Evolutionary conservation across 108 stramenopile genomes (phyloP), one percentile per base, ranked within the genome.

Genomic region (Cyclotella choctawhatcheeana): DNA sequence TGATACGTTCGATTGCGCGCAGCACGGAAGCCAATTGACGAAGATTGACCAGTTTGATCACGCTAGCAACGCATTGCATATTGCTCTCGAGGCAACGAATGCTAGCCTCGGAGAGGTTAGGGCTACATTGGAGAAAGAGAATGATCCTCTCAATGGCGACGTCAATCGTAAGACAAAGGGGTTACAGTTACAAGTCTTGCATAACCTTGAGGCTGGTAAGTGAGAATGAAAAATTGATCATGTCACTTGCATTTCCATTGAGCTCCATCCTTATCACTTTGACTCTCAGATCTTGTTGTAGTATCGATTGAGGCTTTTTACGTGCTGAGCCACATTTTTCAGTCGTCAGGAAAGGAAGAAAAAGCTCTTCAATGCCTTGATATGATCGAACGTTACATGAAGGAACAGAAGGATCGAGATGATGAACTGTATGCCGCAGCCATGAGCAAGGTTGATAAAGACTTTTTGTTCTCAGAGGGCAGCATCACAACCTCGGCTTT

Each of bases 261-360:
- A n/a, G n/a, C n/a, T n/a, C n/a, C n/a, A n/a, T n/a, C n/a, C n/a
- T n/a, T n/a, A n/a, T n/a, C n/a, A n/a, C n/a, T n/a, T n/a, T n/a
- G n/a, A n/a, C n/a, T n/a, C n/a, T n/a, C n/a, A n/a, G n/a, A 56
- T 56, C 20, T 56, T 1, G 76, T 82, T 27, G 63, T 82, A 0
- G 45, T 82, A 1, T 69, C 81, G n/a, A 73, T 77, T 0, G 73
- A 82, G 64, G 56, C 76, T 34, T 65, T 77, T 24, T 82, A 82
- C 40, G 71, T 72, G 10, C 71, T 82, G 3, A 73, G 63, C 16
- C 44, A 58, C 44, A 53, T 64, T 10, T 68, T 53, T 25, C 73
- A 66, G 44, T 50, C 50, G 0, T 24, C 35, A 5, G 76, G 76
- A 2, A 53, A 45, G 17, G 58, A 72, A 58, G 56, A 76, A 18